These are phyloP conservation scores for Cystobasidium ongulense DNA, from an alignment of 768 basidiomycete genomes.

Conservation along the genomic window DNA sequence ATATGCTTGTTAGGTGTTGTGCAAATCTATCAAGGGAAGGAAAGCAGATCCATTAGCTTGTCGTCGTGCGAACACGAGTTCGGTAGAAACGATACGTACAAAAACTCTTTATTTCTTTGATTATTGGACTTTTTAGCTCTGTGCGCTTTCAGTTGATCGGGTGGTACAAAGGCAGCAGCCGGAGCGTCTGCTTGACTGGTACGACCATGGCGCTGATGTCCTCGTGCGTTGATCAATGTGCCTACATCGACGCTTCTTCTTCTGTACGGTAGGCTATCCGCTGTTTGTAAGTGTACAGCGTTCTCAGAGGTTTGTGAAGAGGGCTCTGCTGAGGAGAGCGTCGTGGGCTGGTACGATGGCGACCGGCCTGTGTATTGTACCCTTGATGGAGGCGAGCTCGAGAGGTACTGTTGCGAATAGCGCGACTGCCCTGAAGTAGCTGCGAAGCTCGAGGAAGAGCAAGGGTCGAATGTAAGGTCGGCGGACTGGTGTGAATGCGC, in stretches of 20 bases:
- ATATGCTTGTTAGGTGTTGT: slow-evolving; percentile 39
- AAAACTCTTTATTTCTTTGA: slow-evolving; percentile 5
- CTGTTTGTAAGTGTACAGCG: background rate
- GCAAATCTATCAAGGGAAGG: slow-evolving; percentile 35
- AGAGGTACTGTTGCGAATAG: background rate
- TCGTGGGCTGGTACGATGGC: background rate
- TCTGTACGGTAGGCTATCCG: background rate
- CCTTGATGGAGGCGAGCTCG: background rate
- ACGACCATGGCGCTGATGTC: background rate
- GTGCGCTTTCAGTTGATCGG: slow-evolving; percentile 16
- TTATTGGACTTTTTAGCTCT: background rate
- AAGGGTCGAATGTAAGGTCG: background rate
- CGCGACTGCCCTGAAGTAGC: background rate
- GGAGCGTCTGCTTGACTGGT: slow-evolving; percentile 15
- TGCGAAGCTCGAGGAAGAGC: background rate
- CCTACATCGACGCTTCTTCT: slow-evolving; percentile 24
- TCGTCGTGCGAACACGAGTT: background rate
- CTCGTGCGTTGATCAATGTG: slow-evolving; percentile 6
- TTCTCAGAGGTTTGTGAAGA: no score
- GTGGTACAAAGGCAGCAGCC: slow-evolving; percentile 8
- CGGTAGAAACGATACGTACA: slow-evolving; percentile 6
- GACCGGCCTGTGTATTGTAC: background rate
- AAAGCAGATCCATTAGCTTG: background rate
- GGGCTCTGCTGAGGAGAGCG: background rate
- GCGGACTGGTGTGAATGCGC: background rate